Percentiles rank a stretch among this genome's conserved stretches.
These are phyloP conservation scores for Lepidium aucheri DNA, from an alignment of 345 rosid species.

Conservation along the genomic window DNA sequence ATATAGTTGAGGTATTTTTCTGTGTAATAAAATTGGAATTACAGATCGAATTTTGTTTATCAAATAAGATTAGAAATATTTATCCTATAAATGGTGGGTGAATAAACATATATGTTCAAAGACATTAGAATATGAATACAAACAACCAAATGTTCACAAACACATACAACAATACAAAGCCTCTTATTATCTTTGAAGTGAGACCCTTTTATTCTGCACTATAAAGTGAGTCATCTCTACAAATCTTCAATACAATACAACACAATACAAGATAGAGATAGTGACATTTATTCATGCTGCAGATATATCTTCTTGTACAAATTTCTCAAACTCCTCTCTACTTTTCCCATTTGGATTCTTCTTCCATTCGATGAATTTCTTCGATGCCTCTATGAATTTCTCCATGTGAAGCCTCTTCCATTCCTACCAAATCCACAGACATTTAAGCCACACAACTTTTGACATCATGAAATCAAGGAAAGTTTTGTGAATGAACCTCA, in stretches of 20 bases:
- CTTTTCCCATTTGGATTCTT: constrained; percentile 63
- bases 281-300: not conserved
- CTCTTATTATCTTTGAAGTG: not conserved
- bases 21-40: no score
- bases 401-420: constrained; percentile 59
- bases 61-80: no score
- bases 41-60: no score
- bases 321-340: constrained; percentile 47
- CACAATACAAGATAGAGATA: not conserved
- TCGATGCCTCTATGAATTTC: constrained; percentile 56
- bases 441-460: not conserved
- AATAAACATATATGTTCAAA: no score
- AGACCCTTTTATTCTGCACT: not conserved
- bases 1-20: no score
- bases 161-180: not conserved
- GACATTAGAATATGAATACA: no score
- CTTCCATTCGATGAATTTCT: constrained; percentile 52
- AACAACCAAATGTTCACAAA: no score
- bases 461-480: not conserved
- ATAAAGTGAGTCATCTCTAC: not conserved
- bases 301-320: constrained; percentile 29
- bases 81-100: no score
- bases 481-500: constrained; percentile 40
- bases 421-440: constrained; percentile 36
- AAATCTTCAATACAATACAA: not conserved